Evolutionary conservation across 768 basidiomycete species (phyloP), one percentile per base, ranked within the genome.

Genomic region (Lactarius sanguifluus): DNA sequence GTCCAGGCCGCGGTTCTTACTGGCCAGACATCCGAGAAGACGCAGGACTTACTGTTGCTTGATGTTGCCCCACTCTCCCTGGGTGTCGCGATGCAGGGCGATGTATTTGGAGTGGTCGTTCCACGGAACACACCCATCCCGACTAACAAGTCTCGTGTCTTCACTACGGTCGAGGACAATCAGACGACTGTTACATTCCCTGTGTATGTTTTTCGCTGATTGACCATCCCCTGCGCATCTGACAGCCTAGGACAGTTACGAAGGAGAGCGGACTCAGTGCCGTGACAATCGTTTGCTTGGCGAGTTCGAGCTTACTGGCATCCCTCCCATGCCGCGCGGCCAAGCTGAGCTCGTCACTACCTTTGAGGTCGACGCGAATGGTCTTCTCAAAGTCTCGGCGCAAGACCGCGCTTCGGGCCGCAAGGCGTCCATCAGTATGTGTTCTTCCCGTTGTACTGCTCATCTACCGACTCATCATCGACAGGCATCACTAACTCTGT

Each of bases 161-260:
- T 99, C 86, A 99, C 97, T 72, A 99, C 97, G 62, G 97, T 99
- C 70, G 97, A 99, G 86, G 97, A 99, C 85, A 99, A 98, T 85
- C 97, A 98, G 82, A 99, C 97, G 69, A 96, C 93, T 68, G 97
- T 99, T 81, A 98, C 96, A 71, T 99, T 98, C 94, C 97, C 97
- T 73, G 97, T 99, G 87, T 90, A 81, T 75, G 86, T 75, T 40
- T 47, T 70, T 41, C 20, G 59, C 57, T 13, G 28, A 18, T 32
- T 23, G 23, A 6, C 40, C 30, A 6, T 20, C 54, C 18, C 59
- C 43, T 38, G 62, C 7, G 65, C 70, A 28, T 73, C 69, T 57
- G 57, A 61, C 38, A 43, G 61, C 36, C 38, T 60, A 59, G 18
- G 69, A 20, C 69, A 89, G 88, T 55, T 98, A 99, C 81, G 97